phyloP scores from a whole-genome alignment of 176 grass and related monocot genomes.

The Musa troglodytarum region DNA sequence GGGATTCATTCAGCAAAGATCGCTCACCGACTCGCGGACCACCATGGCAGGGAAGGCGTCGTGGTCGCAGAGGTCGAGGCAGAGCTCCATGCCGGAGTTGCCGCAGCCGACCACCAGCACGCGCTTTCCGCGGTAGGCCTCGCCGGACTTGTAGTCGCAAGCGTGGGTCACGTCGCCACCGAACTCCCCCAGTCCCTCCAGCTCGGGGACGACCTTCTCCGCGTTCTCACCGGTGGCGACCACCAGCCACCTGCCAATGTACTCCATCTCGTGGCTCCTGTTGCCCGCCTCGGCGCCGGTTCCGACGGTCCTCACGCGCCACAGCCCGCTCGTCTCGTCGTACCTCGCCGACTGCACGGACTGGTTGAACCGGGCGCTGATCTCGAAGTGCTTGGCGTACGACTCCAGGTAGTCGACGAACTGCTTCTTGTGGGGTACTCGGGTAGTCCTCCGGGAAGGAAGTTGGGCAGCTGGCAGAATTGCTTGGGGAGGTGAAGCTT shows the following conservation, averaged over 20 bases:
- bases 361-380: too few species aligned
- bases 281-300: constrained; percentile 4
- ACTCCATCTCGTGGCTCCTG: constrained; percentile 25
- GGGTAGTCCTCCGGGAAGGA: constrained; percentile 44
- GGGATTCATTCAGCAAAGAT: background rate
- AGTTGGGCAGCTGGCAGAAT: background rate
- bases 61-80: too few species aligned
- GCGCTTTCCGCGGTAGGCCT: too few species aligned
- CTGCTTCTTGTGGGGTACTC: constrained; percentile 54
- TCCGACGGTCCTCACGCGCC: constrained; percentile 31
- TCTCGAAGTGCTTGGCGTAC: constrained; percentile 25
- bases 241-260: constrained; percentile 63
- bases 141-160: too few species aligned
- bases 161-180: too few species aligned
- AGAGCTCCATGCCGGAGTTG: too few species aligned
- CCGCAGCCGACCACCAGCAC: too few species aligned
- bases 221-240: constrained; percentile 75
- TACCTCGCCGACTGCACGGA: constrained; percentile 31
- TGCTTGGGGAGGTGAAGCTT: too few species aligned
- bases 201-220: constrained; percentile 9
- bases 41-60: background rate
- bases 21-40: constrained; percentile 53
- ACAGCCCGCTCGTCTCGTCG: constrained; percentile 32
- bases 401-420: constrained; percentile 61
- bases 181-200: too few species aligned